Conservation (phyloP, 129 eudicot genomes). For the Escallonia rubra region DNA sequence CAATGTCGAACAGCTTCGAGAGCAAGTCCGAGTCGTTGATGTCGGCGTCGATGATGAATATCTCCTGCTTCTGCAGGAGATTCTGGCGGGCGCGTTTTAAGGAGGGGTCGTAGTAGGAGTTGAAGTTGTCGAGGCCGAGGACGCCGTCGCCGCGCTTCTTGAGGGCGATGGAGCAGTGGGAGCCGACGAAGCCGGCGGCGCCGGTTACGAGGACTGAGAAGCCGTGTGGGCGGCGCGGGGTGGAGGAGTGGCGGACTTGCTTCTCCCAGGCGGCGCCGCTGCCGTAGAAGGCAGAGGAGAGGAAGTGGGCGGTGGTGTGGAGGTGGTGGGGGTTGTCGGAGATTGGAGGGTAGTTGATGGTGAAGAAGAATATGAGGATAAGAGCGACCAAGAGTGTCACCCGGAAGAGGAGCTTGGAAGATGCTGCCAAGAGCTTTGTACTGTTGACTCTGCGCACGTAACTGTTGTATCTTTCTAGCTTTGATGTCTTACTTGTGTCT, state of each 20-base stretch:
- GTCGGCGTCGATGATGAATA: conserved; percentile 63
- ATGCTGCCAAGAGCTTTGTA: conserved; percentile 66
- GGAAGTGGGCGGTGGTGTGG: conserved; percentile 37
- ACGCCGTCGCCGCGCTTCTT: conserved; percentile 76
- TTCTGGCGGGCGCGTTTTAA: conserved; percentile 57
- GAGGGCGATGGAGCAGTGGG: conserved; percentile 55
- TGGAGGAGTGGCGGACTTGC: conserved; percentile 53
- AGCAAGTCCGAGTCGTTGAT: conserved; percentile 51
- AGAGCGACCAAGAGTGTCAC: conserved; percentile 64
- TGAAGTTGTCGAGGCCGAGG: conserved; percentile 66
- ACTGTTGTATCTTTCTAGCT: conserved; percentile 75
- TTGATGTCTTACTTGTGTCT: conserved; percentile 63
- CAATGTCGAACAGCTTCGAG: conserved; percentile 49
- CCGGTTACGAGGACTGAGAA: conserved; percentile 68
- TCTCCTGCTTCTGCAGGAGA: conserved; percentile 23
- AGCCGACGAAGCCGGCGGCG: conserved; percentile 73
- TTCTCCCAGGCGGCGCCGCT: conserved; percentile 63
- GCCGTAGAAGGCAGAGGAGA: conserved; percentile 66
- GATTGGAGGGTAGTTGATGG: conserved; percentile 61
- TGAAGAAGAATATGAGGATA: conserved; percentile 57
- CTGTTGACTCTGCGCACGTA: conserved; percentile 68
- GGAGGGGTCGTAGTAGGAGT: conserved; percentile 67
- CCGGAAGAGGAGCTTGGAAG: conserved; percentile 81
- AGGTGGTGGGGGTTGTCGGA: conserved; percentile 29
- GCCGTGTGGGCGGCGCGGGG: conserved; percentile 47